These are phyloP conservation scores for Diplodia mutila DNA, from an alignment of 2,329 filamentous ascomycete genomes.

Conservation along the genomic window DNA sequence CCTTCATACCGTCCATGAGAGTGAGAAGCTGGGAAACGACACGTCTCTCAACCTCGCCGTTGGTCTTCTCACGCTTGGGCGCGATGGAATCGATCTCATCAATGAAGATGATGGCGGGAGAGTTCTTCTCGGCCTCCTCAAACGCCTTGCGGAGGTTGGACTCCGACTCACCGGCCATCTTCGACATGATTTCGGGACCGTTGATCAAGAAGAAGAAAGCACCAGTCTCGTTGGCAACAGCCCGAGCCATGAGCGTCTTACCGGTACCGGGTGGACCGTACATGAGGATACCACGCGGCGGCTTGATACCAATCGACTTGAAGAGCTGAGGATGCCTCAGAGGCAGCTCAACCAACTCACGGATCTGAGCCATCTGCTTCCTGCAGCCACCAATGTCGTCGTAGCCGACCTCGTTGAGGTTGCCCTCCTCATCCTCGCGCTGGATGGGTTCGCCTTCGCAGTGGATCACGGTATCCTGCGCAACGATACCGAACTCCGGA, in stretches of 20 bases:
- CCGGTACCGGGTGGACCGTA: slow-evolving; percentile 94
- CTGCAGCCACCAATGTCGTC: slow-evolving; percentile 99
- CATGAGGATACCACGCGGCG: slow-evolving; percentile 95
- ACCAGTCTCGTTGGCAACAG: slow-evolving; percentile 97
- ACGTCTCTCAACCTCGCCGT: slow-evolving; percentile 97
- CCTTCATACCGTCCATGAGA: slow-evolving; percentile 99
- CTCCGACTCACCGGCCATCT: slow-evolving; percentile 99
- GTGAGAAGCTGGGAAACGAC: slow-evolving; percentile 96
- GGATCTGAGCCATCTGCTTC: slow-evolving; percentile 99
- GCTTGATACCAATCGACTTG: slow-evolving; percentile 99
- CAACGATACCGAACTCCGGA: slow-evolving; percentile 97
- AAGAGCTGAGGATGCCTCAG: slow-evolving; percentile 97
- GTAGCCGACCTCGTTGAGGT: slow-evolving; percentile 98
- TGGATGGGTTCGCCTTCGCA: slow-evolving; percentile 97
- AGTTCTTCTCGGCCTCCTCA: slow-evolving; percentile 99
- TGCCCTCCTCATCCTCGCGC: slow-evolving; percentile 98
- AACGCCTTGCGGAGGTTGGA: slow-evolving; percentile 99
- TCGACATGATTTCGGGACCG: slow-evolving; percentile 99
- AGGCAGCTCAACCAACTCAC: slow-evolving; percentile 96
- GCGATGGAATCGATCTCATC: slow-evolving; percentile 99
- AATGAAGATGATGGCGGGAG: slow-evolving; percentile 98
- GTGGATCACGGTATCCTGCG: slow-evolving; percentile 98
- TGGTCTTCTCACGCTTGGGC: slow-evolving; percentile 99
- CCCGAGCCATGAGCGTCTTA: slow-evolving; percentile 99
- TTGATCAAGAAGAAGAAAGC: slow-evolving; percentile 99